Evolutionary conservation across 2,329 filamentous ascomycete genomes (phyloP).

Genomic region (Chaetomium strumarium): DNA sequence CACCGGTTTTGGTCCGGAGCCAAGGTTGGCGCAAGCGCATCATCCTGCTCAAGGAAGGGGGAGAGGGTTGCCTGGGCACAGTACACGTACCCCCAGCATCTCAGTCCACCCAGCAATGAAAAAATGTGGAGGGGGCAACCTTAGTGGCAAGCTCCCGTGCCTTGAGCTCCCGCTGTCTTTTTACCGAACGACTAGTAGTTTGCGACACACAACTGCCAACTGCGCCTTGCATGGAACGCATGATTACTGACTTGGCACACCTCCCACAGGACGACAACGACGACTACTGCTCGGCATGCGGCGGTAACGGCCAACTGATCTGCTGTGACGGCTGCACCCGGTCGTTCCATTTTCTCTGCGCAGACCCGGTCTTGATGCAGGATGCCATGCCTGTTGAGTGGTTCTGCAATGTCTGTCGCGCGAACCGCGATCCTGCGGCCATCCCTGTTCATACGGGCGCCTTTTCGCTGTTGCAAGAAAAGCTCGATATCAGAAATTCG

Average conservation of each 20-base stretch:
- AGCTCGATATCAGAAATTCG: constrained; percentile 63
- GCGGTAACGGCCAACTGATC: constrained; percentile 75
- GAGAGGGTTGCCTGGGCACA: not conserved
- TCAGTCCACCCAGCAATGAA: not conserved
- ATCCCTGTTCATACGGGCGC: constrained; percentile 45
- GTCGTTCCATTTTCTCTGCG: constrained; percentile 84
- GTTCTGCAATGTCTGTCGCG: constrained; percentile 72
- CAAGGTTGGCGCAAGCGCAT: not conserved
- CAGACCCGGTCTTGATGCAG: constrained; percentile 70
- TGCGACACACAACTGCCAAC: constrained; percentile 25
- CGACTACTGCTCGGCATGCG: constrained; percentile 83
- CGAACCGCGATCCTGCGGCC: constrained; percentile 42
- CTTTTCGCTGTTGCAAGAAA: constrained; percentile 58
- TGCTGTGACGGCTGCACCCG: constrained; percentile 91
- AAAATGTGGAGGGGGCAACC: not conserved
- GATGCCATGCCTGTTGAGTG: constrained; percentile 66
- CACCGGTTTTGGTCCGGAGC: not conserved
- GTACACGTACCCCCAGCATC: constrained; percentile 1
- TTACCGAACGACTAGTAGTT: constrained; percentile 32
- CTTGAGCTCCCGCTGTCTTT: constrained; percentile 25
- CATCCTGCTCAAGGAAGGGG: not conserved
- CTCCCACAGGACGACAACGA: constrained; percentile 64
- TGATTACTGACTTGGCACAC: constrained; percentile 31
- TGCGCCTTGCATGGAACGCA: constrained; percentile 15
- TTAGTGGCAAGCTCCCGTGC: constrained; percentile 17